Percentiles rank a stretch among this genome's conserved stretches.
Conservation (phyloP, 768 basidiomycete genomes). For the Chiua virens region DNA sequence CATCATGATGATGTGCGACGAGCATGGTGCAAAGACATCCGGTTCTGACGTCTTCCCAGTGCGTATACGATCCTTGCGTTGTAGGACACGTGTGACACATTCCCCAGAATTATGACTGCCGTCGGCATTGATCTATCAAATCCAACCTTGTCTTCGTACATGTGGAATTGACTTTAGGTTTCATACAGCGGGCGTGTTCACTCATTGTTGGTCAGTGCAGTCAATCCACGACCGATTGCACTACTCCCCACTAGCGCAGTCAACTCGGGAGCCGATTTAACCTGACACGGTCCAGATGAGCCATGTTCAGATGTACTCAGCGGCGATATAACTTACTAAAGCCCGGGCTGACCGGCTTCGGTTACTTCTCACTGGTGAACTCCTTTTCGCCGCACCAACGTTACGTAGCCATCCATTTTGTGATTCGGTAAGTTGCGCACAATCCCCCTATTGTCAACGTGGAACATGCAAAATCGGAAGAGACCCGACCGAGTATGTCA, state of each 20-base stretch:
- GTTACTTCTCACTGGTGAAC: constrained; percentile 50
- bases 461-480: constrained; percentile 49
- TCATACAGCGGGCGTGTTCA: constrained; percentile 39
- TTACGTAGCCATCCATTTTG: constrained; percentile 8
- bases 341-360: constrained; percentile 14
- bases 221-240: constrained; percentile 47
- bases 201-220: constrained; percentile 53
- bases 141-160: constrained; percentile 15
- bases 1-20: too few species aligned
- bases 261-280: constrained; percentile 43
- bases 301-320: constrained; percentile 8
- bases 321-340: constrained; percentile 8
- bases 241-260: too few species aligned
- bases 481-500: constrained; percentile 63
- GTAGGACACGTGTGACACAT: constrained; percentile 1
- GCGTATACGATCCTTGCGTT: constrained; percentile 8
- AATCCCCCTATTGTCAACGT: constrained; percentile 68
- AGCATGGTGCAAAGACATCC: constrained; percentile 7
- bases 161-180: constrained; percentile 24
- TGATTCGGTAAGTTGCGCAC: constrained; percentile 41
- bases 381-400: constrained; percentile 14
- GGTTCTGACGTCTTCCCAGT: constrained; percentile 32
- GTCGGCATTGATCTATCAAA: constrained; percentile 11
- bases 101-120: not conserved
- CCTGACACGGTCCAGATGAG: constrained; percentile 67